phyloP scores from a whole-genome alignment of 2,329 filamentous ascomycete genomes.

The Cercospora sesami region DNA sequence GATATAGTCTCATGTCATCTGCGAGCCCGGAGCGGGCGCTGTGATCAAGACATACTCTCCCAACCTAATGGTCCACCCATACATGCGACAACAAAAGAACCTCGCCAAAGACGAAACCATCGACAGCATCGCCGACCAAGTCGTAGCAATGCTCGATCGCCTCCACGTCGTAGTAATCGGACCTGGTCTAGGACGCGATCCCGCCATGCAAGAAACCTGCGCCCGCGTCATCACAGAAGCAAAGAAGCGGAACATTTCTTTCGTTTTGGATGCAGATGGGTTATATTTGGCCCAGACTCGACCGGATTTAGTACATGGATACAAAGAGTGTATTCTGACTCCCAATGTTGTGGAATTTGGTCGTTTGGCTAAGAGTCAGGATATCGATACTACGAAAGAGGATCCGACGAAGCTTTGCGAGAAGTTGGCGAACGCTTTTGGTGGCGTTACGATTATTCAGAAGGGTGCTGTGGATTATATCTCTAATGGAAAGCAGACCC shows the following conservation, averaged over 20 bases:
- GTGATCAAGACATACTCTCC: slow-evolving; percentile 98
- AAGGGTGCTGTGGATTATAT: slow-evolving; percentile 84
- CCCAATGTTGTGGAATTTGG: slow-evolving; percentile 94
- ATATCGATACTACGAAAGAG: slow-evolving; percentile 58
- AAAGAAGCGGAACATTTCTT: slow-evolving; percentile 67
- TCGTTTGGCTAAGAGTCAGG: slow-evolving; percentile 72
- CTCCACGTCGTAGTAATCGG: slow-evolving; percentile 92
- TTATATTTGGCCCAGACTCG: slow-evolving; percentile 73
- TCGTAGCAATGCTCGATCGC: slow-evolving; percentile 78
- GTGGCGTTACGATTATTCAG: slow-evolving; percentile 86
- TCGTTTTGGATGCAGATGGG: slow-evolving; percentile 91
- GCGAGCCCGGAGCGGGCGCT: slow-evolving; percentile 76
- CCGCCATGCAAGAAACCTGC: slow-evolving; percentile 84
- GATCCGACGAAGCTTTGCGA: slow-evolving; percentile 60
- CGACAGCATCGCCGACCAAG: slow-evolving; percentile 64
- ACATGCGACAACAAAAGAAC: slow-evolving; percentile 77
- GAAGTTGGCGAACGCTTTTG: slow-evolving; percentile 73
- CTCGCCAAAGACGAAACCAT: slow-evolving; percentile 56
- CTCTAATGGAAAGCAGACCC: slow-evolving; percentile 73
- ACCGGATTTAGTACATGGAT: slow-evolving; percentile 76
- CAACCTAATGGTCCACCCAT: slow-evolving; percentile 96
- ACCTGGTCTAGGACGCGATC: slow-evolving; percentile 85
- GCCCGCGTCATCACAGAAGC: slow-evolving; percentile 77
- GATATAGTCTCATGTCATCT: slow-evolving; percentile 83
- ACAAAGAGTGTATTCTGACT: slow-evolving; percentile 80